Evolutionary conservation across 768 basidiomycete species (phyloP).

Genomic region (Podaxis sp.): DNA sequence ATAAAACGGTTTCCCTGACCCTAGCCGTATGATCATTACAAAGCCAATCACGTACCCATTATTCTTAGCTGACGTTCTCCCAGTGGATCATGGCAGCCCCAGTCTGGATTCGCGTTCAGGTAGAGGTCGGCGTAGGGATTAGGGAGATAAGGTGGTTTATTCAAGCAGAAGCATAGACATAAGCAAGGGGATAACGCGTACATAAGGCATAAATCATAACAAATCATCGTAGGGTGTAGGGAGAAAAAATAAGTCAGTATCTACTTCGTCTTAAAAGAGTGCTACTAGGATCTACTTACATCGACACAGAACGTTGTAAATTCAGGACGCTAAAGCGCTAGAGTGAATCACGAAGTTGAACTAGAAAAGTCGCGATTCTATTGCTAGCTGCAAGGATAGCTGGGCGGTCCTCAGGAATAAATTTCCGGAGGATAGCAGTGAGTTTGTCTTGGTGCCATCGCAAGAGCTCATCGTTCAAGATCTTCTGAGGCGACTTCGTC

Average conservation of each 20-base stretch:
- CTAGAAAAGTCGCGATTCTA: not conserved
- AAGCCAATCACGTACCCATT: not conserved
- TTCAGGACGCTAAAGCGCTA: not conserved
- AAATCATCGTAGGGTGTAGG: not conserved
- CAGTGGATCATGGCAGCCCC: not conserved
- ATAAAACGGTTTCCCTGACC: not conserved
- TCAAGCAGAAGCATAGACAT: not conserved
- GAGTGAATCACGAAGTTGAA: not conserved
- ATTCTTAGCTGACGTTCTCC: not conserved
- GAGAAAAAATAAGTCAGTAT: slow-evolving; percentile 6
- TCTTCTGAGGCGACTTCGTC: not conserved
- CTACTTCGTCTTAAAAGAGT: not conserved
- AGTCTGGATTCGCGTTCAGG: not conserved
- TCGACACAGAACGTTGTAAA: not conserved
- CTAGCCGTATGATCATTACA: not conserved
- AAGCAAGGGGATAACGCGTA: not conserved
- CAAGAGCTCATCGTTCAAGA: not conserved
- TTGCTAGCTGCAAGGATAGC: not conserved
- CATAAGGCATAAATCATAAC: slow-evolving; percentile 8
- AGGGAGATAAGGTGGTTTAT: not conserved
- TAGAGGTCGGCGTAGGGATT: not conserved
- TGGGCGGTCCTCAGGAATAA: not conserved
- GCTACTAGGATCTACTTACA: not conserved
- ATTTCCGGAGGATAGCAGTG: not conserved
- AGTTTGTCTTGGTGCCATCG: slow-evolving; percentile 6